A percentile compares a stretch with the other conserved stretches of the same genome.
Conservation (phyloP, 2,329 filamentous ascomycete genomes). For the Neoscytalidium dimidiatum region DNA sequence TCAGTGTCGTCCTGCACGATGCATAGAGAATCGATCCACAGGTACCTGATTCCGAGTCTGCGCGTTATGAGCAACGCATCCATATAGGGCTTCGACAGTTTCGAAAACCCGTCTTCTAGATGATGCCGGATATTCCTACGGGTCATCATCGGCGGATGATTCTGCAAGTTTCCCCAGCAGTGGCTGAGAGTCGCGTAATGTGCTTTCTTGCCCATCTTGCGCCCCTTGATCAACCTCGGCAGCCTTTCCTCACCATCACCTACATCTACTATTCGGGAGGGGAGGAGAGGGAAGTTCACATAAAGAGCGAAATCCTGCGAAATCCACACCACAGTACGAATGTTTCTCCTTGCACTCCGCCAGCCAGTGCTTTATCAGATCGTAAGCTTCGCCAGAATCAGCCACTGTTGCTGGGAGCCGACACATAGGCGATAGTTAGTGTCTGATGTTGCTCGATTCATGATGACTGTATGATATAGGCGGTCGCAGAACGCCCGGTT, state of each 20-base stretch:
- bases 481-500: too few species aligned
- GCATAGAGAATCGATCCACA: constrained; percentile 20
- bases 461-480: too few species aligned
- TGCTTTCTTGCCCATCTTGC: neutral
- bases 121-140: neutral
- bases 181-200: neutral
- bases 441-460: too few species aligned
- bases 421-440: too few species aligned
- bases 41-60: neutral
- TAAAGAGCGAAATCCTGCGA: too few species aligned
- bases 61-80: neutral
- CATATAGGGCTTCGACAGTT: neutral
- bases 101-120: neutral
- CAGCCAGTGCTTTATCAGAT: too few species aligned
- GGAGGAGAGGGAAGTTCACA: neutral
- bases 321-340: too few species aligned
- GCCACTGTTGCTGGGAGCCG: too few species aligned
- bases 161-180: neutral
- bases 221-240: neutral
- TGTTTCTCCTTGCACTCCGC: too few species aligned
- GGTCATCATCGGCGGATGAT: neutral
- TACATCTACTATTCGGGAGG: neutral
- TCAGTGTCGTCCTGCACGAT: neutral
- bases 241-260: neutral
- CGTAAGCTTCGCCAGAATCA: too few species aligned